Conservation (phyloP, 2,329 filamentous ascomycete genomes). For the Lasiodiplodia hormozganensis region DNA sequence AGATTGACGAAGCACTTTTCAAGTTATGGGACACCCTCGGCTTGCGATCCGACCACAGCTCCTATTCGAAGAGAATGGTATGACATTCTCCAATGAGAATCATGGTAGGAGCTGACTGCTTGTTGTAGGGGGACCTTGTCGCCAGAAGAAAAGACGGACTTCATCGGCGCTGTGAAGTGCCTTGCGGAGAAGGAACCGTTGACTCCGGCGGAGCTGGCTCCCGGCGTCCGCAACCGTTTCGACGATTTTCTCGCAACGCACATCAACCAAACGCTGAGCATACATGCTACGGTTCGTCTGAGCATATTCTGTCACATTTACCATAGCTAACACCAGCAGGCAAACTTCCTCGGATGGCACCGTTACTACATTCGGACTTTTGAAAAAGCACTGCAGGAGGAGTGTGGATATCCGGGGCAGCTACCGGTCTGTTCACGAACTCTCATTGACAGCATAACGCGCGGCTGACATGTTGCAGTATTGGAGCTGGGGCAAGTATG, state of each 20-base stretch:
- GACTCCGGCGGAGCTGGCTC: slow-evolving; percentile 37
- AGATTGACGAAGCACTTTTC: background rate
- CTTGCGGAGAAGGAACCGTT: background rate
- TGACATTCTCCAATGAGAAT: background rate
- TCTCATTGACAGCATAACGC: too few species aligned
- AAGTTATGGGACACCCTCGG: background rate
- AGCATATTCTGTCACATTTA: accelerated
- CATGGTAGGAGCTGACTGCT: background rate
- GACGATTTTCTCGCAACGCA: slow-evolving; percentile 48
- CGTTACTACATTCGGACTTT: slow-evolving; percentile 52
- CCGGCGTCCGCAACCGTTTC: slow-evolving; percentile 43
- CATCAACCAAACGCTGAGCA: slow-evolving; percentile 42
- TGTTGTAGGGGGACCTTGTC: background rate
- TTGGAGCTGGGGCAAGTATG: slow-evolving; percentile 60
- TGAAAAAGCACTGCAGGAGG: slow-evolving; percentile 49
- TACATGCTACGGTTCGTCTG: slow-evolving; percentile 42
- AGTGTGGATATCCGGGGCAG: slow-evolving; percentile 49
- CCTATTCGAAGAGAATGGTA: background rate
- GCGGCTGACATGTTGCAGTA: slow-evolving; percentile 39
- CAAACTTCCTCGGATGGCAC: slow-evolving; percentile 43
- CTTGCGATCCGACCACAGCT: background rate
- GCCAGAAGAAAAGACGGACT: background rate
- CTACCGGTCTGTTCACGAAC: too few species aligned
- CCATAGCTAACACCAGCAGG: background rate
- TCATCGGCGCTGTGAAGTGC: background rate